Conservation (phyloP, 1,139 yeast genomes). For the Suhomyces maxii region DNA sequence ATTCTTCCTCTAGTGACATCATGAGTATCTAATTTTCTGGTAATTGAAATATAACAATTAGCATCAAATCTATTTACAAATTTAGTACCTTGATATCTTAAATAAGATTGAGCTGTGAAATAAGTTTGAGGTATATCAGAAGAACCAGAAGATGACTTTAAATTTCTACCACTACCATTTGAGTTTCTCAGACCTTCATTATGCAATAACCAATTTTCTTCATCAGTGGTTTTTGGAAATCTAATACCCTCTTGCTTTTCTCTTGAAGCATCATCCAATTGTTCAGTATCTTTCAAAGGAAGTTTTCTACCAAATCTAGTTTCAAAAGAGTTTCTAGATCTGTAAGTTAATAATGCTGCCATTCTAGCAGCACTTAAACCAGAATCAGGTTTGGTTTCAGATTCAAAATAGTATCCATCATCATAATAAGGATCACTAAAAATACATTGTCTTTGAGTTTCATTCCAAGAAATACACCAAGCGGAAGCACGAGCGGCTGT, state of each 20-base stretch:
- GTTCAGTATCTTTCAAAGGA: slow-evolving; percentile 33
- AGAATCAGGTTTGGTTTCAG: slow-evolving; percentile 68
- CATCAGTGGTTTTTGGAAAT: slow-evolving; percentile 43
- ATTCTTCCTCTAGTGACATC: slow-evolving; percentile 83
- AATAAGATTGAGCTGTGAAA: slow-evolving; percentile 92
- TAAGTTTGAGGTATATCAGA: slow-evolving; percentile 67
- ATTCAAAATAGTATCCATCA: slow-evolving; percentile 78
- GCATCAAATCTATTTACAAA: slow-evolving; percentile 91
- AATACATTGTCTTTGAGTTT: slow-evolving; percentile 93
- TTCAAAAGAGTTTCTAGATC: slow-evolving; percentile 91
- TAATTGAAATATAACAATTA: slow-evolving; percentile 90
- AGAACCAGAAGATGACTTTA: background rate
- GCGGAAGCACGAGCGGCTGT: slow-evolving; percentile 95
- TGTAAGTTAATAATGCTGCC: slow-evolving; percentile 90
- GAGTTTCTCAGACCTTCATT: slow-evolving; percentile 40
- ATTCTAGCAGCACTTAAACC: slow-evolving; percentile 97
- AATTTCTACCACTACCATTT: slow-evolving; percentile 7
- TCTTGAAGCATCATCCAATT: slow-evolving; percentile 18
- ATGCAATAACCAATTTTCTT: slow-evolving; percentile 46
- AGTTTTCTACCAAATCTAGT: slow-evolving; percentile 80
- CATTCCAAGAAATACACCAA: slow-evolving; percentile 99
- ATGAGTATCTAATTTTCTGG: slow-evolving; percentile 92
- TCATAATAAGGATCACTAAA: slow-evolving; percentile 91
- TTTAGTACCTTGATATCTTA: slow-evolving; percentile 90
- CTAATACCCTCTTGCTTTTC: slow-evolving; percentile 23